Conservation (phyloP, 1,284 basidiomycete species). For the Sanghuangporus baumii region DNA sequence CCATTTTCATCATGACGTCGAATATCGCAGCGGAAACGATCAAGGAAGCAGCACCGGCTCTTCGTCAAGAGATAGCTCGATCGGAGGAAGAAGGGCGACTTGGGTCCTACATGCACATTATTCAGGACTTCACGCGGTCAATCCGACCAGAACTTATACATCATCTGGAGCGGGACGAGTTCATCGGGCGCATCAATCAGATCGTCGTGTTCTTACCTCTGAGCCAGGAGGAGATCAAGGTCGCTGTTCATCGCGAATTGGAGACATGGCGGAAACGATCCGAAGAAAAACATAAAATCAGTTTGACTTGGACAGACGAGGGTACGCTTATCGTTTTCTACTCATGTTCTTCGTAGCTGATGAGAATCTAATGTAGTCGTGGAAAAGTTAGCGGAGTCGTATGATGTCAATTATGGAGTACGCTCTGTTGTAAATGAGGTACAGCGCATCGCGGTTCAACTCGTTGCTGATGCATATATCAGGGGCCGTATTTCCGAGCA, state of each 20-base stretch:
- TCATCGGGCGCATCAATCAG: constrained; percentile 13
- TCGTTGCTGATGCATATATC: constrained; percentile 13
- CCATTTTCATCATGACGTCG: constrained; percentile 16
- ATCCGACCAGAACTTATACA: constrained; percentile 8
- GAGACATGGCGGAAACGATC: constrained; percentile 4
- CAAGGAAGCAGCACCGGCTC: background rate
- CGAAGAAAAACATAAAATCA: constrained; percentile 11
- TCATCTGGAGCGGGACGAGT: constrained; percentile 10
- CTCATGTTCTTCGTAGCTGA: background rate
- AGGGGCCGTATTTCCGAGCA: constrained; percentile 4
- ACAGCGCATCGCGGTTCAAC: constrained; percentile 11
- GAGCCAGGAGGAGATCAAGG: constrained; percentile 8
- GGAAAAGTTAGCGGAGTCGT: constrained; percentile 1
- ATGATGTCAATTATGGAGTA: constrained; percentile 15
- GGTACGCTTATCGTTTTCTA: constrained; percentile 1
- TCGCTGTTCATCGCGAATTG: constrained; percentile 5
- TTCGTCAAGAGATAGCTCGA: constrained; percentile 6
- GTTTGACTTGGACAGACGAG: constrained; percentile 8
- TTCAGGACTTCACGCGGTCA: constrained; percentile 11
- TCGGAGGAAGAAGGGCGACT: constrained; percentile 6
- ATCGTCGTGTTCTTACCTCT: constrained; percentile 15
- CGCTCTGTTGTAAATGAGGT: constrained; percentile 13
- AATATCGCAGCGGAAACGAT: constrained; percentile 13
- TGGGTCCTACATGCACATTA: constrained; percentile 4
- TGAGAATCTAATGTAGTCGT: background rate